A percentile compares a stretch with the other conserved stretches of the same genome.
phyloP scores from a whole-genome alignment of 805 yeast species.

The Blastobotrys robertii region DNA sequence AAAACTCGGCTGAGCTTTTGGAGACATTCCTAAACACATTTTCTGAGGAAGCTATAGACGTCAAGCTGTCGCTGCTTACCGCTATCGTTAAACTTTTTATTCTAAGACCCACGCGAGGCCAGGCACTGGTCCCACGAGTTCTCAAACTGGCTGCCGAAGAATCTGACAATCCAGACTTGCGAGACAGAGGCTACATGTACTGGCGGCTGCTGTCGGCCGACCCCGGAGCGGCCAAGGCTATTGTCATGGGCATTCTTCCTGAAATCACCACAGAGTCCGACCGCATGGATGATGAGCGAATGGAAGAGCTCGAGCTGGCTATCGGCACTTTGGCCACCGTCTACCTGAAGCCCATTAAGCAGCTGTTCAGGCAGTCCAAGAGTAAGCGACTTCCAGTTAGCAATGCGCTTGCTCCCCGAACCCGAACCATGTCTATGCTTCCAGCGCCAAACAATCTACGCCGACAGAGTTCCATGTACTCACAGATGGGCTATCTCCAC shows the following conservation, averaged over 20 bases:
- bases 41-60: constrained; percentile 58
- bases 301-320: constrained; percentile 75
- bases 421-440: neutral
- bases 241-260: constrained; percentile 57
- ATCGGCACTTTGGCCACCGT: constrained; percentile 78
- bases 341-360: constrained; percentile 74
- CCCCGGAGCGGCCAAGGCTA: constrained; percentile 36
- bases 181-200: constrained; percentile 79
- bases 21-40: constrained; percentile 38
- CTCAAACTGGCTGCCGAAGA: constrained; percentile 66
- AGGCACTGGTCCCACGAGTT: constrained; percentile 45
- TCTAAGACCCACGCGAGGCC: constrained; percentile 43
- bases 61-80: constrained; percentile 64
- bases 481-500: neutral
- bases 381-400: constrained; percentile 41
- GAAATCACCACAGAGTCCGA: constrained; percentile 57
- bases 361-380: constrained; percentile 61
- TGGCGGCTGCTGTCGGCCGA: constrained; percentile 64
- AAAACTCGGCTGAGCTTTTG: constrained; percentile 33
- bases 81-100: constrained; percentile 64
- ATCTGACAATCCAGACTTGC: constrained; percentile 68
- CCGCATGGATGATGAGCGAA: constrained; percentile 52
- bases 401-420: constrained; percentile 34
- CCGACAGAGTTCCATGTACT: too few relatives aligned
- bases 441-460: too few relatives aligned